Evolutionary conservation across 768 basidiomycete genomes (phyloP).

Genomic region (Cantharellus anzutake): DNA sequence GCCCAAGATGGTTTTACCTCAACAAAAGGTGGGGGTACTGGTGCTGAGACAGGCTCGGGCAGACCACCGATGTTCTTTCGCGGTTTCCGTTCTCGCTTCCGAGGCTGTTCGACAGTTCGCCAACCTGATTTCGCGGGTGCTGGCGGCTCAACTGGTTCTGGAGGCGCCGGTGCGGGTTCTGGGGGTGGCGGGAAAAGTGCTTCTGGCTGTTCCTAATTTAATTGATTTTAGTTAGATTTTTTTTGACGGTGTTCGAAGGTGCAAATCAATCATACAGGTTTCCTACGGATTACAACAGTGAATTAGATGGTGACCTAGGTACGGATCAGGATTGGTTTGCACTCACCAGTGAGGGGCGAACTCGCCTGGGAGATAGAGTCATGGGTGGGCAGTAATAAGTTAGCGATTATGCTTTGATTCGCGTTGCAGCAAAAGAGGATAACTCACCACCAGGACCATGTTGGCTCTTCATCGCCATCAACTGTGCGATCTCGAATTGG

Average conservation of each 20-base stretch:
- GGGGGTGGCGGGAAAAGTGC: too few relatives aligned
- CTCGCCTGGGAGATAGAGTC: background rate
- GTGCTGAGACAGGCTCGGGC: too few relatives aligned
- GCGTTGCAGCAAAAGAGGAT: background rate
- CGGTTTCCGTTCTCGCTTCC: background rate
- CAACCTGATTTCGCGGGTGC: background rate
- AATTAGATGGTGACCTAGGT: background rate
- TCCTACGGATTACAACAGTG: background rate
- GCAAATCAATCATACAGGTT: background rate
- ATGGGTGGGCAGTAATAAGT: background rate
- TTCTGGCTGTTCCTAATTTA: too few relatives aligned
- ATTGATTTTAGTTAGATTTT: background rate
- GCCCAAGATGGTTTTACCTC: background rate
- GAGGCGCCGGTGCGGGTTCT: background rate
- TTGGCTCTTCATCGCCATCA: constrained; percentile 11
- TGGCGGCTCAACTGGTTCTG: background rate
- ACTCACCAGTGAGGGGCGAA: background rate
- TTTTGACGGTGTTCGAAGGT: background rate
- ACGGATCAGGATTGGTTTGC: background rate
- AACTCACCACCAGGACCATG: constrained; percentile 11
- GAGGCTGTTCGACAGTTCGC: background rate
- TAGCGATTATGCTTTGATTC: background rate
- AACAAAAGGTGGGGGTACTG: too few relatives aligned
- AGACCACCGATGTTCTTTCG: background rate
- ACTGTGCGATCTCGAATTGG: constrained; percentile 20